Evolutionary conservation across 2,329 filamentous ascomycete genomes (phyloP), one percentile per base, ranked within the genome.

Genomic region (Sporothrix luriei): DNA sequence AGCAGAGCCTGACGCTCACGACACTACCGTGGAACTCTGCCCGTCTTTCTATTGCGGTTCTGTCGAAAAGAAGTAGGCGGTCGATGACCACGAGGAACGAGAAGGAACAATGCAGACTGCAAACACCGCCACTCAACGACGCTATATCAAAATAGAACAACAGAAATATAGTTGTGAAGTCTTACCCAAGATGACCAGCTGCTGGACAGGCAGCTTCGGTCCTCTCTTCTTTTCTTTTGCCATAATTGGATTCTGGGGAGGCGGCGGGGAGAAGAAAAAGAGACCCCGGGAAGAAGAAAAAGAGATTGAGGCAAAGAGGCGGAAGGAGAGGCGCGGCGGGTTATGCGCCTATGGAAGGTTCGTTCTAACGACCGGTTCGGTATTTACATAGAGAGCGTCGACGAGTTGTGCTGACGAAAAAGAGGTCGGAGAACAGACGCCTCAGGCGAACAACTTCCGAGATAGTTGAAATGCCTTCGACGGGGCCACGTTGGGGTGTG

Each of bases 111-210:
- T 3, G 19, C 4, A 10, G 16, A 57, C 54, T 57, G 54, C 19
- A 21, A 29, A 21, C 54, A 57, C 21, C 5, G 26, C 38, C n/a
- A 26, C n/a, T 29, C 26, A n/a, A 43, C 51, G 14, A 55, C n/a
- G 19, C 55, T 21, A 21, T 3, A 59, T 48, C 46, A 33, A 57
- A 48, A 3, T 24, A 33, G 33, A 64, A 5, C 1, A 7, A 19
- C 19, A 40, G 3, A n/a, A 48, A 19, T 10, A 24, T 10, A 11
- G 38, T 5, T 26, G 21, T 70, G 62, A 54, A 38, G 71, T 73
- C 85, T 83, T 84, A 93, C 91, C 89, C 73, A 96, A 81, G 76
- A 96, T 93, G 55, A 88, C 82, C 76, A 96, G 83, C 81, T 96
- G 92, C 84, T 89, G 87, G 54, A 87, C 83, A 0, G 92, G 92